These are phyloP conservation scores for Botrytis sinoallii DNA, from an alignment of 2,329 filamentous ascomycete species.

Conservation along the genomic window DNA sequence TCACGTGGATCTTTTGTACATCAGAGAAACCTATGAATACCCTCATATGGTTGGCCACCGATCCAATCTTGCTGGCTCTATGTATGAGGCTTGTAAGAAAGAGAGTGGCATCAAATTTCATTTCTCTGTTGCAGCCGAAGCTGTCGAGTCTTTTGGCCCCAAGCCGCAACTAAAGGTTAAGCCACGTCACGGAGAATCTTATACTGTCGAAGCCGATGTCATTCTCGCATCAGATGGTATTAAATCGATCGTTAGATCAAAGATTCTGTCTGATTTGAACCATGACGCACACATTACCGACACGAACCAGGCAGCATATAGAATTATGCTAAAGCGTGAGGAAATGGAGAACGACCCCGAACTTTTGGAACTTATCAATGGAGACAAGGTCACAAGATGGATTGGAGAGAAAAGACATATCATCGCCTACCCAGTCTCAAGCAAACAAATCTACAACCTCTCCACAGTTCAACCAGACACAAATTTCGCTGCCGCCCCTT, in stretches of 20 bases:
- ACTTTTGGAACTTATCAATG: conserved; percentile 55
- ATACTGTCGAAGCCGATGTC: conserved; percentile 51
- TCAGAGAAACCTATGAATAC: conserved; percentile 57
- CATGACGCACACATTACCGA: conserved; percentile 53
- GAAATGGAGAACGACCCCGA: conserved; percentile 66
- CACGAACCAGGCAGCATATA: conserved; percentile 74
- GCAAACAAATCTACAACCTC: conserved; percentile 63
- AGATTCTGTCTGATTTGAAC: conserved; percentile 52
- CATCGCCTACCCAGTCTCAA: conserved; percentile 72
- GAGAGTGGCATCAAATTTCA: conserved; percentile 65
- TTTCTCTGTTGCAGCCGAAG: conserved; percentile 56
- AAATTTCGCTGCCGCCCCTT: conserved; percentile 56
- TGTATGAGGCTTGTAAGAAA: conserved; percentile 68
- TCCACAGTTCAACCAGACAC: conserved; percentile 60
- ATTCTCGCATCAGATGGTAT: conserved; percentile 55
- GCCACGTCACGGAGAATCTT: conserved; percentile 51
- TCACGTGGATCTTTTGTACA: conserved; percentile 66
- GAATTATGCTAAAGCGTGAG: conserved; percentile 69
- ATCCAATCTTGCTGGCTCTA: conserved; percentile 63
- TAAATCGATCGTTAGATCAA: conserved; percentile 49
- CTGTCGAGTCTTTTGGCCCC: conserved; percentile 57
- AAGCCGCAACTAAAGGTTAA: conserved; percentile 58
- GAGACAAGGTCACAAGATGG: conserved; percentile 68
- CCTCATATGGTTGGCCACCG: conserved; percentile 73
- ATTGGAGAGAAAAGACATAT: conserved; percentile 73